These are phyloP conservation scores for Sphenostylis stenocarpa DNA, from an alignment of 306 rosid species.

Conservation along the genomic window DNA sequence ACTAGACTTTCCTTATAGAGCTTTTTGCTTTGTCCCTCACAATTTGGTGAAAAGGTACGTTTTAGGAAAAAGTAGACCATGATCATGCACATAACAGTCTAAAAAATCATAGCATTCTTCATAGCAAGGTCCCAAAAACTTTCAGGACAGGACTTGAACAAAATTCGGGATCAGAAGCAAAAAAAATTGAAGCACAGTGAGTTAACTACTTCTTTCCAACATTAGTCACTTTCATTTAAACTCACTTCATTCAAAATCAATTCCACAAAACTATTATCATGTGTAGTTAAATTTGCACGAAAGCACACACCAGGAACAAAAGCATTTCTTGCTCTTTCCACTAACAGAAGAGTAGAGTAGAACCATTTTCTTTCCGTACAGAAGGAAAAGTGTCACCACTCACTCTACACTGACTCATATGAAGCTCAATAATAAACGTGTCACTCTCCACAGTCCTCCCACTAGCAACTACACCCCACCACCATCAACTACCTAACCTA, in stretches of 20 bases:
- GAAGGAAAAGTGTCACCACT: constrained; percentile 12
- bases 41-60: not conserved
- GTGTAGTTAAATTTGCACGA: not conserved
- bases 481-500: constrained; percentile 31
- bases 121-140: no score
- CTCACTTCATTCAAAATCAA: not conserved
- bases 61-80: not conserved
- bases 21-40: not conserved
- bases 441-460: constrained; percentile 33
- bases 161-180: not conserved
- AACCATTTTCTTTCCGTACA: constrained; percentile 18
- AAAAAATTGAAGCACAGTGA: not conserved
- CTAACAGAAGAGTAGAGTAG: not conserved
- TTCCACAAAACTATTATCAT: not conserved
- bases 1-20: not conserved
- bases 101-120: not conserved
- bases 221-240: not conserved
- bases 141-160: not conserved
- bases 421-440: constrained; percentile 27
- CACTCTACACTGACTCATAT: not conserved
- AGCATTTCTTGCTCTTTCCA: not conserved
- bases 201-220: not conserved
- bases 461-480: constrained; percentile 30
- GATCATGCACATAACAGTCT: not conserved
- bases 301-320: not conserved